Evolutionary conservation across 2,329 filamentous ascomycete genomes (phyloP).

Genomic region (Paecilomyces variotii): DNA sequence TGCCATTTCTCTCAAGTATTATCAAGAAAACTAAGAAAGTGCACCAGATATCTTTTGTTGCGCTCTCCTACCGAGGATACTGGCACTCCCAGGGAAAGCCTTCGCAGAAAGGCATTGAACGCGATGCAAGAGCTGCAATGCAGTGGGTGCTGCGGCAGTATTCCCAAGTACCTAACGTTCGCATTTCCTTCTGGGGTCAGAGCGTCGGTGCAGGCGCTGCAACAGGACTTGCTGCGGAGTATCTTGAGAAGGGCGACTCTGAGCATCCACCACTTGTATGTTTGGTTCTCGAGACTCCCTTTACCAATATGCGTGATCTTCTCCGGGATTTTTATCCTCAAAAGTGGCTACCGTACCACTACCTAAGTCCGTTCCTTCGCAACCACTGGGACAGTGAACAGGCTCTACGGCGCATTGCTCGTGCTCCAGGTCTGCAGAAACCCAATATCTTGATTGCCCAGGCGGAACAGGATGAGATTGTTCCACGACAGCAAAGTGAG

Average conservation of each 20-base stretch:
- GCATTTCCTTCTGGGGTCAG: slow-evolving; percentile 65
- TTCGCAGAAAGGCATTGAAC: slow-evolving; percentile 61
- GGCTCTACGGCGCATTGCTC: slow-evolving; percentile 33
- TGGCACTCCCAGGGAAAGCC: slow-evolving; percentile 69
- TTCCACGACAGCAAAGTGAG: slow-evolving; percentile 19
- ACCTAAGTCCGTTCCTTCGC: slow-evolving; percentile 65
- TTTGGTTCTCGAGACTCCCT: slow-evolving; percentile 68
- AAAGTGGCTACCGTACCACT: slow-evolving; percentile 69
- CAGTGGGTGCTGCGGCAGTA: slow-evolving; percentile 49
- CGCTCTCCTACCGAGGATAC: slow-evolving; percentile 59
- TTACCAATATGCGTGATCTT: slow-evolving; percentile 63
- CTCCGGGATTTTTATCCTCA: slow-evolving; percentile 66
- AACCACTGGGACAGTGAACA: slow-evolving; percentile 47
- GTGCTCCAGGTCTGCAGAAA: slow-evolving; percentile 1
- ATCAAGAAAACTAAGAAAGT: slow-evolving; percentile 19
- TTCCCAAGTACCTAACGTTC: slow-evolving; percentile 9
- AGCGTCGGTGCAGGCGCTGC: slow-evolving; percentile 68
- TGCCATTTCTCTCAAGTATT: slow-evolving; percentile 40
- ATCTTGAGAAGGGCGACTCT: slow-evolving; percentile 31
- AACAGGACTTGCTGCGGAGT: slow-evolving; percentile 48
- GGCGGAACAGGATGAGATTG: slow-evolving; percentile 37
- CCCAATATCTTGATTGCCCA: slow-evolving; percentile 33
- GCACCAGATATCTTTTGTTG: slow-evolving; percentile 31
- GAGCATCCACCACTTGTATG: slow-evolving; percentile 28
- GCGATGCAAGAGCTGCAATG: slow-evolving; percentile 58